A percentile compares a stretch with the other conserved stretches of the same genome.
Conservation (phyloP, 2,329 filamentous ascomycete genomes). For the Elsinoe ampelina region DNA sequence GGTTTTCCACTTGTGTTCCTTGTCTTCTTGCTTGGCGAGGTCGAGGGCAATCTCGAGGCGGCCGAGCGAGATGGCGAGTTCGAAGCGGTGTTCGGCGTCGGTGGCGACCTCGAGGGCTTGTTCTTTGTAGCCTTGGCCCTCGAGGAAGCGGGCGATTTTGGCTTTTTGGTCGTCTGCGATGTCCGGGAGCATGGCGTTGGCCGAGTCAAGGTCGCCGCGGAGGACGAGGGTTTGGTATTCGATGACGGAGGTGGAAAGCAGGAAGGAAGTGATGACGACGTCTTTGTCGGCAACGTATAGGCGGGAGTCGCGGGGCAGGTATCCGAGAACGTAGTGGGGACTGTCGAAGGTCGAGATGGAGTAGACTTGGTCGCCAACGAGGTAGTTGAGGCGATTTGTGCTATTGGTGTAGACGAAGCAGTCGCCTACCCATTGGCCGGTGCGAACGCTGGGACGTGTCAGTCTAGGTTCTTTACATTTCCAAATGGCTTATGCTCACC, state of each 20-base stretch:
- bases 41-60: slow-evolving; percentile 78
- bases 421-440: slow-evolving; percentile 95
- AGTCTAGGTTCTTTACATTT: neutral
- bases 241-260: slow-evolving; percentile 80
- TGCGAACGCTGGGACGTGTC: slow-evolving; percentile 56
- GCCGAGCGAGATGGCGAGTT: slow-evolving; percentile 73
- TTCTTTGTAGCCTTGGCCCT: slow-evolving; percentile 95
- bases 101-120: slow-evolving; percentile 89
- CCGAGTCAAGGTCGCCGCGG: slow-evolving; percentile 84
- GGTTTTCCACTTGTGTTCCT: slow-evolving; percentile 97
- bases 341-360: slow-evolving; percentile 96
- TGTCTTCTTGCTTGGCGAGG: slow-evolving; percentile 72
- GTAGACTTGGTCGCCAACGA: slow-evolving; percentile 96
- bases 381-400: slow-evolving; percentile 93
- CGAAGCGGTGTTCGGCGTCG: slow-evolving; percentile 92
- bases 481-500: slow-evolving; percentile 36
- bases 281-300: slow-evolving; percentile 97
- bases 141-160: slow-evolving; percentile 94
- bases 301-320: slow-evolving; percentile 88
- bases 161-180: slow-evolving; percentile 92
- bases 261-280: slow-evolving; percentile 81
- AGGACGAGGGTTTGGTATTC: slow-evolving; percentile 96
- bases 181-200: slow-evolving; percentile 70
- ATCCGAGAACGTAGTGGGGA: slow-evolving; percentile 88
- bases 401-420: slow-evolving; percentile 98